These are phyloP conservation scores for Arabidopsis arenosa DNA, from an alignment of 345 rosid species.

Conservation along the genomic window DNA sequence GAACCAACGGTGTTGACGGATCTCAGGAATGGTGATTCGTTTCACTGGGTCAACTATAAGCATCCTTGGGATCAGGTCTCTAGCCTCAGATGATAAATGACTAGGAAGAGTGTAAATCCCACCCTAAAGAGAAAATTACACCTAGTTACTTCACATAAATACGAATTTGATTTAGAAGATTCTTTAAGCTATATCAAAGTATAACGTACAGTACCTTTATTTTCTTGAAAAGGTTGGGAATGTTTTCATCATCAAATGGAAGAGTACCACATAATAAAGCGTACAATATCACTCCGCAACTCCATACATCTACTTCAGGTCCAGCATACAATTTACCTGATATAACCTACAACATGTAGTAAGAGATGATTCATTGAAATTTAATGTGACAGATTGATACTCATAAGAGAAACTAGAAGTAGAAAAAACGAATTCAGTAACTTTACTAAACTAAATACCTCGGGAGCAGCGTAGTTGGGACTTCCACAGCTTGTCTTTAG, in stretches of 20 bases:
- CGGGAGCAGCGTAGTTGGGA: constrained; percentile 97
- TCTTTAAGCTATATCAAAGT: constrained; percentile 16
- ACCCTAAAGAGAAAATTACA: constrained; percentile 51
- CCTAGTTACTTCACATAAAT: background rate
- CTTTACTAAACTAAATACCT: constrained; percentile 33
- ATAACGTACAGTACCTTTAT: constrained; percentile 62
- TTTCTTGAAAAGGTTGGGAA: constrained; percentile 91
- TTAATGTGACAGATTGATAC: background rate
- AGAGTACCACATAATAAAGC: constrained; percentile 91
- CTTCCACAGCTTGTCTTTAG: constrained; percentile 96
- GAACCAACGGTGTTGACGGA: constrained; percentile 94
- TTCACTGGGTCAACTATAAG: constrained; percentile 93
- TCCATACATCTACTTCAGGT: constrained; percentile 99
- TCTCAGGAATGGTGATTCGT: constrained; percentile 87
- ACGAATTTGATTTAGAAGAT: background rate
- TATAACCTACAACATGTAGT: constrained; percentile 61
- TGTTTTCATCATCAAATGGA: constrained; percentile 95
- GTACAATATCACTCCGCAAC: constrained; percentile 94
- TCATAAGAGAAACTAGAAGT: background rate
- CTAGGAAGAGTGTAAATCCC: constrained; percentile 97
- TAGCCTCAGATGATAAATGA: constrained; percentile 86
- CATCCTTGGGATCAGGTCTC: constrained; percentile 94
- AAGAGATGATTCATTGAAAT: constrained; percentile 2
- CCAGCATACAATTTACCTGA: constrained; percentile 93
- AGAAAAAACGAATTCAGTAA: background rate